Conservation (phyloP, 805 yeast genomes). For the Candida nitratophila region DNA sequence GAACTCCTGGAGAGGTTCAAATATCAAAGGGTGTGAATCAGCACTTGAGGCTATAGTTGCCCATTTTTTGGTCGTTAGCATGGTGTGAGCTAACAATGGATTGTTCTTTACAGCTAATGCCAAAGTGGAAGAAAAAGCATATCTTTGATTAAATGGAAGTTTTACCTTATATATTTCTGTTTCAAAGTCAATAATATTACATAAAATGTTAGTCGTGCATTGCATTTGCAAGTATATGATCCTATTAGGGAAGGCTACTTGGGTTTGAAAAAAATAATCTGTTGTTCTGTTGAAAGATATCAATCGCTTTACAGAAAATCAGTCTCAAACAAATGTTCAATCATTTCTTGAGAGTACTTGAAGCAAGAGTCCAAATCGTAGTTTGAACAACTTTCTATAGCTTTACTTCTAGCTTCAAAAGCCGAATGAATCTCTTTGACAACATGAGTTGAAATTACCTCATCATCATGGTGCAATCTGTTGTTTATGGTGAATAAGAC, state of each 20-base stretch:
- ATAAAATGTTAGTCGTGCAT: no score
- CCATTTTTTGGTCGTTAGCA: constrained; percentile 12
- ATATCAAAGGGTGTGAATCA: constrained; percentile 20
- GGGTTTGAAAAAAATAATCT: no score
- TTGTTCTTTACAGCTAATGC: not conserved
- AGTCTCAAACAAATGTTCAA: not conserved
- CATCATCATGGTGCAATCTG: constrained; percentile 2
- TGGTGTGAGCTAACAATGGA: not conserved
- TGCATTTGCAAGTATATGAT: no score
- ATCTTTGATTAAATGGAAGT: no score
- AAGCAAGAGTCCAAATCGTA: constrained; percentile 7
- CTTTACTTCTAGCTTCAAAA: constrained; percentile 12
- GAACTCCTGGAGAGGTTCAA: constrained; percentile 10
- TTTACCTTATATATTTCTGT: no score
- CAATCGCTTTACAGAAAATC: not conserved
- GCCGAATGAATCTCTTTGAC: constrained; percentile 6
- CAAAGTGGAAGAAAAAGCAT: no score
- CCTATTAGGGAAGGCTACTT: no score
- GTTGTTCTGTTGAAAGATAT: no score
- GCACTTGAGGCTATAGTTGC: constrained; percentile 13
- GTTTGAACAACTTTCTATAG: constrained; percentile 1
- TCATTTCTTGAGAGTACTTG: not conserved
- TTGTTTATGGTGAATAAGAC: constrained; percentile 6
- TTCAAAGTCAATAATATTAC: no score
- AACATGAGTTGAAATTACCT: constrained; percentile 3